A percentile compares a stretch with the other conserved stretches of the same genome.
phyloP scores from a whole-genome alignment of 2,329 filamentous ascomycete genomes.

The Ophiostoma perfectum region DNA sequence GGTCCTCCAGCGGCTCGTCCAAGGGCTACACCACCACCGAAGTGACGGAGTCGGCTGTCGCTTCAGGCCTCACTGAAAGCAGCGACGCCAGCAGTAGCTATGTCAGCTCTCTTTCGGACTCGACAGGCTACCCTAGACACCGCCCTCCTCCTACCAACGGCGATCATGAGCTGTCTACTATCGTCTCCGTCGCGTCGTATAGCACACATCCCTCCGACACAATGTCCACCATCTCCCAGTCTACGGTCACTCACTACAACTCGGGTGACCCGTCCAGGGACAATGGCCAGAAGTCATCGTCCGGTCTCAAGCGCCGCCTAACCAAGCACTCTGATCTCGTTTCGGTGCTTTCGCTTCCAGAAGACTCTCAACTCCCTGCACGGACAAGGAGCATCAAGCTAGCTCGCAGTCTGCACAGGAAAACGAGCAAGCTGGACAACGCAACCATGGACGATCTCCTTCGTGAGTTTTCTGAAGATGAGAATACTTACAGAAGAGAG shows the following conservation, averaged over 20 bases:
- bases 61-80: slow-evolving; percentile 26
- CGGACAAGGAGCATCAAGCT: slow-evolving; percentile 67
- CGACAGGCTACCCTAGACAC: slow-evolving; percentile 28
- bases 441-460: slow-evolving; percentile 72
- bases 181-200: slow-evolving; percentile 48
- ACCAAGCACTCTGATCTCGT: slow-evolving; percentile 93
- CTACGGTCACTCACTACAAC: slow-evolving; percentile 50
- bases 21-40: slow-evolving; percentile 27
- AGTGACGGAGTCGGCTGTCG: slow-evolving; percentile 32
- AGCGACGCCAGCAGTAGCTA: slow-evolving; percentile 26
- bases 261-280: slow-evolving; percentile 42
- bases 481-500: slow-evolving; percentile 82
- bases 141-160: slow-evolving; percentile 51
- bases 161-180: slow-evolving; percentile 52
- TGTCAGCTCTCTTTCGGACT: slow-evolving; percentile 22
- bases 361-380: slow-evolving; percentile 50
- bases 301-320: slow-evolving; percentile 64
- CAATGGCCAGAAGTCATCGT: slow-evolving; percentile 41
- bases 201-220: slow-evolving; percentile 45
- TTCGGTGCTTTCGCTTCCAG: slow-evolving; percentile 67
- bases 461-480: slow-evolving; percentile 74
- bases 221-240: slow-evolving; percentile 45
- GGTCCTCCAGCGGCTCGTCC: slow-evolving; percentile 32
- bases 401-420: slow-evolving; percentile 70
- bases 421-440: slow-evolving; percentile 59